Evolutionary conservation across 768 basidiomycete genomes (phyloP), one percentile per base, ranked within the genome.

Genomic region (Leccinum ochraceum): DNA sequence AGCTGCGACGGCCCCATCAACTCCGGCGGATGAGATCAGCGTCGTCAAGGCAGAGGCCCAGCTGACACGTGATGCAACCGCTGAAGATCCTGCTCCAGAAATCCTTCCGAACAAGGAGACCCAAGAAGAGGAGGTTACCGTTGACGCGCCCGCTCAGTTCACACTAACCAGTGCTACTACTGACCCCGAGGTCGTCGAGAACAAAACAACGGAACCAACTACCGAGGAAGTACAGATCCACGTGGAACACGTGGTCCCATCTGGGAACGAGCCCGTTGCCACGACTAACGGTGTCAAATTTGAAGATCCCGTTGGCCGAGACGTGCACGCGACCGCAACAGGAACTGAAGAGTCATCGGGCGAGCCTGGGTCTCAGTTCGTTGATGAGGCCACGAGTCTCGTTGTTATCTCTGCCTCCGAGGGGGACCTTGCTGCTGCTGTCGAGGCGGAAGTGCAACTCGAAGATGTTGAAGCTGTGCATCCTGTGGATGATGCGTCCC

Each of bases 361-460:
- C 28, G 62, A 30, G 59, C 7, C 26, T 42, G 26, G 16, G 30
- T 2, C 65, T 67, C 65, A 57, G 58, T 67, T 24, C 14, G 62
- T 42, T 39, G 52, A 57, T 26, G 65, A 49, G 16, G 44, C 54
- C 28, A 48, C 42, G 55, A 46, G 22, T 10, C 6, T 34, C 26
- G 37, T 34, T 50, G 32, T 8, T 39, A n/a, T 39, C 36, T 32
- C 42, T 46, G 57, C 24, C 7, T 16, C 61, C 55, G 54, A 58
- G 24, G 57, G 58, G 50, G n/a, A 44, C 10, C 48, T 53, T 28
- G 11, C 26, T 17, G 10, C 24, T 17, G 32, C 44, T 30, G 37
- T 28, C 28, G 6, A 53, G 53, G 60, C 48, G 53, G 58, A 64
- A 24, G 39, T 5, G 49, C 36, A 42, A 14, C 4, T 24, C 7